These are phyloP conservation scores for Paracoccidioides lutzii DNA, from an alignment of 2,329 filamentous ascomycete species.

Conservation along the genomic window DNA sequence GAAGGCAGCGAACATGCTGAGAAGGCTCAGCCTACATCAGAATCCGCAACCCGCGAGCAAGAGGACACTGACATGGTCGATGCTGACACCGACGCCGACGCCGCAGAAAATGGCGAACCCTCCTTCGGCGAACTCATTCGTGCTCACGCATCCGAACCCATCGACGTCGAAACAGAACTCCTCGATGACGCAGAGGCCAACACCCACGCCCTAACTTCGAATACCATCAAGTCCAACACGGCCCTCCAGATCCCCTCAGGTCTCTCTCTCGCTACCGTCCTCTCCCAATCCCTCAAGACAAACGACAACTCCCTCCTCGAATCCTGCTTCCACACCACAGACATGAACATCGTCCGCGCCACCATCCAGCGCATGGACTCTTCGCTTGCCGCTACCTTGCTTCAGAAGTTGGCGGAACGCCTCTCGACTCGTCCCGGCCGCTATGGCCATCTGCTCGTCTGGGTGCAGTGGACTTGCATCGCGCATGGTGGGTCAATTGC, in stretches of 20 bases:
- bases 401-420: slow-evolving; percentile 74
- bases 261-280: slow-evolving; percentile 78
- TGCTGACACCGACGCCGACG: slow-evolving; percentile 23
- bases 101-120: slow-evolving; percentile 41
- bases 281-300: slow-evolving; percentile 82
- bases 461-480: slow-evolving; percentile 91
- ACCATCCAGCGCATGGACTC: slow-evolving; percentile 89
- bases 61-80: slow-evolving; percentile 26
- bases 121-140: slow-evolving; percentile 81
- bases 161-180: slow-evolving; percentile 54
- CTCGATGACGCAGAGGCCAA: slow-evolving; percentile 32
- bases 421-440: slow-evolving; percentile 78
- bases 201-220: slow-evolving; percentile 24
- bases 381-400: slow-evolving; percentile 60
- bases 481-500: slow-evolving; percentile 85
- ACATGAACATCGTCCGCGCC: slow-evolving; percentile 63
- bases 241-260: slow-evolving; percentile 50
- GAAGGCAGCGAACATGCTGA: slow-evolving; percentile 6
- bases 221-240: slow-evolving; percentile 27
- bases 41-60: background rate
- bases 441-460: slow-evolving; percentile 79
- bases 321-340: slow-evolving; percentile 72
- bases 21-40: slow-evolving; percentile 12
- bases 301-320: slow-evolving; percentile 85
- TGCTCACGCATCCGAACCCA: slow-evolving; percentile 53